A percentile compares a stretch with the other conserved stretches of the same genome.
Conservation (phyloP, 2,329 filamentous ascomycete species). For the Ceratocystis papillata region DNA sequence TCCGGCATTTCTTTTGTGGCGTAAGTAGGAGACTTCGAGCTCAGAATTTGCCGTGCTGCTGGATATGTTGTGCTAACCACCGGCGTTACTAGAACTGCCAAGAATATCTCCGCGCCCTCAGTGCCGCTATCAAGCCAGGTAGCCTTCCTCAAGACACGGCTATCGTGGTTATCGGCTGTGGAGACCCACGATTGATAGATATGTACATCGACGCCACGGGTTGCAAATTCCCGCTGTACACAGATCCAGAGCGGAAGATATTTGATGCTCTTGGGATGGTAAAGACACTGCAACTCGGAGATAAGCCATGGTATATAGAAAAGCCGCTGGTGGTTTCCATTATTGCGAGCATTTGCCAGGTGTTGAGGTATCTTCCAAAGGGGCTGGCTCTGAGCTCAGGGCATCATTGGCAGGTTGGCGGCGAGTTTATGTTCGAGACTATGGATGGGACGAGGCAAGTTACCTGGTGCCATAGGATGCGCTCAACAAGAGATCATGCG, state of each 20-base stretch:
- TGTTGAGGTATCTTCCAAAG: conserved; percentile 45
- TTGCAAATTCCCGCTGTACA: conserved; percentile 65
- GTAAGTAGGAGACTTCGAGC: conserved; percentile 38
- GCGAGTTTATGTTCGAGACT: conserved; percentile 64
- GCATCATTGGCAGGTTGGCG: conserved; percentile 58
- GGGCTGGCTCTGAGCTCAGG: conserved; percentile 54
- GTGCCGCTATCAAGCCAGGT: conserved; percentile 45
- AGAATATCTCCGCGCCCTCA: conserved; percentile 57
- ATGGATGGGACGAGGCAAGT: conserved; percentile 47
- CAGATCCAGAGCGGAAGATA: conserved; percentile 57
- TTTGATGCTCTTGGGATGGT: conserved; percentile 60
- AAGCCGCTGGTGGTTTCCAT: conserved; percentile 43
- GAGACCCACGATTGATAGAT: conserved; percentile 55
- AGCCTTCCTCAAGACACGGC: conserved; percentile 47
- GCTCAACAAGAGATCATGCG: conserved; percentile 63
- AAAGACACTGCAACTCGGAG: conserved; percentile 50
- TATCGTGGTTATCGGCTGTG: conserved; percentile 62
- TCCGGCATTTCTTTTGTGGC: conserved; percentile 72
- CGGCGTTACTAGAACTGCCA: conserved; percentile 53
- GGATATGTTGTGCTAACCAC: background rate
- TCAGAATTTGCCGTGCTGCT: background rate
- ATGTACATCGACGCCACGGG: conserved; percentile 51
- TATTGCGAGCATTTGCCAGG: conserved; percentile 46
- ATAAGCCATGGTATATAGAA: conserved; percentile 53
- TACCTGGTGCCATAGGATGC: conserved; percentile 76